phyloP scores from a whole-genome alignment of 2,329 filamentous ascomycete species.

The Exophiala oligosperma region DNA sequence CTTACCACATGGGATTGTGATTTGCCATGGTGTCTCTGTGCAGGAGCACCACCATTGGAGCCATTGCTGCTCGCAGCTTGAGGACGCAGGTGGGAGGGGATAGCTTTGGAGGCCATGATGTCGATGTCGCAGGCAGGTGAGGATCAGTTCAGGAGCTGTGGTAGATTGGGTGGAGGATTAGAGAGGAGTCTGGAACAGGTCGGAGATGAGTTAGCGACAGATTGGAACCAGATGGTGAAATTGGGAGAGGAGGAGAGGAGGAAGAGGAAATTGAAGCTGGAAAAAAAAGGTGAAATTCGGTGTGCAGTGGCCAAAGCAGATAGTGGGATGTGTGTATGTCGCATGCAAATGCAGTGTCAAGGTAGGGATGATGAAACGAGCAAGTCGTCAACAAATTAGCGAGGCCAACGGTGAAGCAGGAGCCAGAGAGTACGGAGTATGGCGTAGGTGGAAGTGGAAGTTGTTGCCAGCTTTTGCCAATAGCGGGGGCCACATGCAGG shows the following conservation, averaged over 20 bases:
- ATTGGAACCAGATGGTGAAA: background rate
- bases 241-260: background rate
- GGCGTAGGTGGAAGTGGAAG: background rate
- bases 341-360: background rate
- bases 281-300: background rate
- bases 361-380: background rate
- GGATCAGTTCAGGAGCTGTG: slow-evolving; percentile 1
- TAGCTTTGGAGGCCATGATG: slow-evolving; percentile 71
- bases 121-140: slow-evolving; percentile 1
- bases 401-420: background rate
- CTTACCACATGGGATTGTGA: slow-evolving; percentile 58
- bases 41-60: slow-evolving; percentile 31
- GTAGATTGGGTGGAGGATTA: slow-evolving; percentile 13
- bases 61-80: slow-evolving; percentile 52
- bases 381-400: background rate
- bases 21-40: slow-evolving; percentile 55
- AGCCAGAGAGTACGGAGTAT: background rate
- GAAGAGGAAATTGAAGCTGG: background rate
- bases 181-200: slow-evolving; percentile 20
- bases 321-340: background rate
- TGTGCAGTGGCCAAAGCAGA: background rate
- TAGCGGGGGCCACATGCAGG: background rate
- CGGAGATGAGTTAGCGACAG: slow-evolving; percentile 4
- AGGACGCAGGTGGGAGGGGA: slow-evolving; percentile 76
- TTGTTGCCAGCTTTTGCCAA: too few species aligned